phyloP scores from a whole-genome alignment of 768 basidiomycete genomes.

The Phylloporus sp. region DNA sequence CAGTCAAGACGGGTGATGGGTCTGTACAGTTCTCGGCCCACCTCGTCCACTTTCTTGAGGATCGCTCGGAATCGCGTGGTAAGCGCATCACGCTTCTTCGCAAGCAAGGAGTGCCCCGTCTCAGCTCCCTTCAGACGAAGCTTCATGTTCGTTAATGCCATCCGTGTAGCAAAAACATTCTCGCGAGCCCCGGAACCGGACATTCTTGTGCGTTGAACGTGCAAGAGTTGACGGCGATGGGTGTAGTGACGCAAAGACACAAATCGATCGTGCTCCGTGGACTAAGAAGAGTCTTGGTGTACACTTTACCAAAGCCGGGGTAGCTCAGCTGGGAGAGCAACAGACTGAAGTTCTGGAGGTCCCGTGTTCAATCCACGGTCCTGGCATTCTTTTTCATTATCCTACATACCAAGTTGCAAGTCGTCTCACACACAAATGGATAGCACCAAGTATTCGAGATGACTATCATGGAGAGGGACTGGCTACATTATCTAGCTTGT shows the following conservation, averaged over 20 bases:
- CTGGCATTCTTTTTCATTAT: constrained; percentile 43
- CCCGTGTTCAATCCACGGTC: constrained; percentile 77
- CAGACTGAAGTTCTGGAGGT: constrained; percentile 76
- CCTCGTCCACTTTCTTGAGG: constrained; percentile 96
- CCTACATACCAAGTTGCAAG: no score
- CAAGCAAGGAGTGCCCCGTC: constrained; percentile 90
- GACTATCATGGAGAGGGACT: not conserved
- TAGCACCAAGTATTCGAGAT: no score
- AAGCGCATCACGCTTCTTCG: constrained; percentile 97
- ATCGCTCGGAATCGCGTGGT: constrained; percentile 93
- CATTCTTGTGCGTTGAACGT: constrained; percentile 42
- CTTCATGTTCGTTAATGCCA: constrained; percentile 94
- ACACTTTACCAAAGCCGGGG: constrained; percentile 36
- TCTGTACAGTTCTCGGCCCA: constrained; percentile 32
- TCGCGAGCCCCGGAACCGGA: constrained; percentile 88
- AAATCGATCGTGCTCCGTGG: not conserved
- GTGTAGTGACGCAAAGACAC: not conserved
- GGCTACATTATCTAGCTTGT: constrained; percentile 54
- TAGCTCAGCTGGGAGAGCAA: constrained; percentile 76
- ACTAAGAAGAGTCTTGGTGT: not conserved
- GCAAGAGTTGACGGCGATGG: not conserved
- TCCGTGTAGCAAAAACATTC: constrained; percentile 94
- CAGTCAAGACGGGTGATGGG: not conserved
- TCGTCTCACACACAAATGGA: not conserved
- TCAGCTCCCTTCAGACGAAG: constrained; percentile 86